Evolutionary conservation across 768 basidiomycete species (phyloP).

Genomic region (Myochromella boudieri): DNA sequence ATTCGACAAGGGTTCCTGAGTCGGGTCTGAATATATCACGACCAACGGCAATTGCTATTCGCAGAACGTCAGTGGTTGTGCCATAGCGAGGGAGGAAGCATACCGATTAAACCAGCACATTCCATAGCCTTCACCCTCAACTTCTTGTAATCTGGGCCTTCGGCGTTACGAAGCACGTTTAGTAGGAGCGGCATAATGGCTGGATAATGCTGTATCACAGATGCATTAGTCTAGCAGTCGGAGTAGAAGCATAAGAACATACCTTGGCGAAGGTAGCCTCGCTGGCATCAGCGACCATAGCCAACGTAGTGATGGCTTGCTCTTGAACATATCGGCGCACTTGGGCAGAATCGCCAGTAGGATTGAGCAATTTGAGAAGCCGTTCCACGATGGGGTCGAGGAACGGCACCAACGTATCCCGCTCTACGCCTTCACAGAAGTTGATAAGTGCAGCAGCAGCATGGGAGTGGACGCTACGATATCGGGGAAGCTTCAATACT

Average conservation of each 20-base stretch:
- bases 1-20: slow-evolving; percentile 66
- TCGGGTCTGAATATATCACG: slow-evolving; percentile 77
- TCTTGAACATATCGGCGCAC: slow-evolving; percentile 75
- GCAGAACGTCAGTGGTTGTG: neutral
- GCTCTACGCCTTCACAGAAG: slow-evolving; percentile 85
- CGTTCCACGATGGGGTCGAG: slow-evolving; percentile 80
- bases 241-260: slow-evolving; percentile 13
- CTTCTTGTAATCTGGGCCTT: slow-evolving; percentile 63
- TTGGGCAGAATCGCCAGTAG: slow-evolving; percentile 42
- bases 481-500: neutral
- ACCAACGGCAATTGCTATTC: slow-evolving; percentile 88
- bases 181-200: slow-evolving; percentile 81
- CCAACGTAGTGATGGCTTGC: slow-evolving; percentile 83
- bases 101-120: slow-evolving; percentile 25
- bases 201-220: slow-evolving; percentile 56
- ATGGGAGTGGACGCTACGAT: slow-evolving; percentile 74
- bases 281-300: slow-evolving; percentile 88
- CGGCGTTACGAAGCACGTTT: slow-evolving; percentile 72
- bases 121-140: slow-evolving; percentile 87
- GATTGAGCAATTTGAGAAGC: slow-evolving; percentile 64
- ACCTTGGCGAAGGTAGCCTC: slow-evolving; percentile 78
- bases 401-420: slow-evolving; percentile 70
- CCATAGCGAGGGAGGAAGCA: neutral
- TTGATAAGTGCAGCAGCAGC: slow-evolving; percentile 88
- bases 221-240: too few species aligned